Evolutionary conservation across 371 early-diverging fungal species (phyloP).

Genomic region (Choanephora cucurbitarum): DNA sequence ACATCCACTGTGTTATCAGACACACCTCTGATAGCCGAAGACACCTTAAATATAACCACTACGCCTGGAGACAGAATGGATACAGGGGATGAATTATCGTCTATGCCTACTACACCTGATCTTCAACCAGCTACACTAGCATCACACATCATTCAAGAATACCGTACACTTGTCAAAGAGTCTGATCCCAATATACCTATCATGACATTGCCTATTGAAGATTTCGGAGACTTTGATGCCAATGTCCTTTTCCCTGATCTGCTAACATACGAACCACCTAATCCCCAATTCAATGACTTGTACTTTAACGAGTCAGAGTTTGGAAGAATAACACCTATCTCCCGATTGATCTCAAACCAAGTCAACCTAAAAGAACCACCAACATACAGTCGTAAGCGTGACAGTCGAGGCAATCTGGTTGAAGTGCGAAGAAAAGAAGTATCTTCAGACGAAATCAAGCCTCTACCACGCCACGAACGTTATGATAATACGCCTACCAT

Average conservation of each 20-base stretch:
- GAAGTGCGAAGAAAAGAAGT: slow-evolving; percentile 35
- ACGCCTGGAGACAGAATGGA: background rate
- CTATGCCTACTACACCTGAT: slow-evolving; percentile 27
- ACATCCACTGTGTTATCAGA: too few species aligned
- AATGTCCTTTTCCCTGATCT: slow-evolving; percentile 46
- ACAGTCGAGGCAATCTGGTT: slow-evolving; percentile 32
- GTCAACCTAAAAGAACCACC: slow-evolving; percentile 42
- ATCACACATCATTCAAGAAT: slow-evolving; percentile 24
- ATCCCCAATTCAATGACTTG: slow-evolving; percentile 43
- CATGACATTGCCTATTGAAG: slow-evolving; percentile 31
- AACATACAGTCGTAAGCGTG: slow-evolving; percentile 45
- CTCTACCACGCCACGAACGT: slow-evolving; percentile 32
- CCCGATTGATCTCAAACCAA: slow-evolving; percentile 37
- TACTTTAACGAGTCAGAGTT: slow-evolving; percentile 49
- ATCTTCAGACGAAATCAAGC: slow-evolving; percentile 31
- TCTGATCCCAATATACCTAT: slow-evolving; percentile 33
- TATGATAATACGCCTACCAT: slow-evolving; percentile 28
- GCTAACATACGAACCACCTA: slow-evolving; percentile 45
- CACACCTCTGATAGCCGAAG: too few species aligned
- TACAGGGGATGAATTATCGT: slow-evolving; percentile 12
- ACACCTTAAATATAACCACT: too few species aligned
- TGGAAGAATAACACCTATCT: slow-evolving; percentile 39
- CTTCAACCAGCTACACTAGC: slow-evolving; percentile 8
- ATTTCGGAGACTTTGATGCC: slow-evolving; percentile 27
- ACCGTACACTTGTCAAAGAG: slow-evolving; percentile 20